Conservation (phyloP, 2,329 filamentous ascomycete genomes). For the Sporothrix pseudoabietina region DNA sequence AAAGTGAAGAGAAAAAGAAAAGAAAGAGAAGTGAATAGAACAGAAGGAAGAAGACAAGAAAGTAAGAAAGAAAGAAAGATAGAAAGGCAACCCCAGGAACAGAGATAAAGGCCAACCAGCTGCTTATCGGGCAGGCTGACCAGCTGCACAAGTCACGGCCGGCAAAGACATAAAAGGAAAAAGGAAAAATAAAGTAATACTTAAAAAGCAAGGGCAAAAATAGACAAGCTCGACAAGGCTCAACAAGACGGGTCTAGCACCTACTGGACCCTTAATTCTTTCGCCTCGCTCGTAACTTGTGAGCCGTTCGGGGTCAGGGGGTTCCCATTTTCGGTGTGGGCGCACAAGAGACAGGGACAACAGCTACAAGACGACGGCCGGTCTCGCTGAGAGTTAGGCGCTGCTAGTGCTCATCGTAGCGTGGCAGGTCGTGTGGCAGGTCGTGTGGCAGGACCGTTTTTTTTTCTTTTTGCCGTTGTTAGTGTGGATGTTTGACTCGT, state of each 20-base stretch:
- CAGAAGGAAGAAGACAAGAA: neutral
- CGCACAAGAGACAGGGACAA: neutral
- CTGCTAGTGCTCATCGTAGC: slow-evolving; percentile 4
- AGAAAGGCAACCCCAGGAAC: neutral
- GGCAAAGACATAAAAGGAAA: neutral
- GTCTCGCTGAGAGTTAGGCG: slow-evolving; percentile 13
- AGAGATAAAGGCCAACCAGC: neutral
- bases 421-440: neutral
- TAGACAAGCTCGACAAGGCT: neutral
- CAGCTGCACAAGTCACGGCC: neutral
- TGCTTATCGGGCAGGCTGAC: slow-evolving; percentile 23
- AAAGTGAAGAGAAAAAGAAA: neutral
- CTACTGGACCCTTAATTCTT: neutral
- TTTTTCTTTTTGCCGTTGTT: neutral
- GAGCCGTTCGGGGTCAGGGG: neutral
- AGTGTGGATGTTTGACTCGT: neutral
- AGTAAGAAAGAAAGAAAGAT: neutral
- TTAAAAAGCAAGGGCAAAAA: neutral
- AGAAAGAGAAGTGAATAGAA: neutral
- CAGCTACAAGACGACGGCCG: neutral
- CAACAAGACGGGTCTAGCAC: neutral
- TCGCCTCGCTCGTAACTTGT: neutral
- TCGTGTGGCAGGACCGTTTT: slow-evolving; percentile 21
- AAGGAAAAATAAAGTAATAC: neutral
- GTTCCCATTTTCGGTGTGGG: neutral